Base-by-base conservation (phyloP, 257 asterid species). In the Lycium ferocissimum region DNA sequence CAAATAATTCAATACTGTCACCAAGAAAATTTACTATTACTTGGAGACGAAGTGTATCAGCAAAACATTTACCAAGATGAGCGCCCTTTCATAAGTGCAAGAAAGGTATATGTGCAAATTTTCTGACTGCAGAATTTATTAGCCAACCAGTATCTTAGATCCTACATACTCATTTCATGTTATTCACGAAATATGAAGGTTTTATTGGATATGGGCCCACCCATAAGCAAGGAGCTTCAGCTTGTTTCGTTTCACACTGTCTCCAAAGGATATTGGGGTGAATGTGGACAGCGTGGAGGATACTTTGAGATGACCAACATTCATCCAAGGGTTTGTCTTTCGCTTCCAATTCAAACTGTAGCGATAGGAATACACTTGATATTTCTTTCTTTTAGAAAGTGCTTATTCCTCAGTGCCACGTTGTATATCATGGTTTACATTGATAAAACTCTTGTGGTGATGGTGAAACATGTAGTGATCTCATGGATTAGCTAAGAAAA, bases 261-360 rank as follows among this genome's bases (percentile, higher is more conserved):
- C 85, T 97, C 99, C 6, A 97, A 97, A 87, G 99, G 99, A 86
- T 94, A 92, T 85, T 97, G 88, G 90, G 99, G 99, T 72, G 99
- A 97, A 90, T 97, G 99, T 88, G 99, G 99, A 82, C 99, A 97
- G 83, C 99, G 99, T 69, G 99, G 99, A 53, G 99, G 97, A 63
- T 97, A 97, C 91, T 97, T 97, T 82, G 98, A 97, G 94, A 95
- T 97, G 99, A 95, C 98, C 82, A 95, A 95, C 86, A 88, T 97
- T 86, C 38, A 96, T 89, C 99, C 97, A 22, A 90, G 87, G 99
- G 99, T 97, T 76, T 85, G 93, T 83, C 53, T 17, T 78, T 78
- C 0, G 15, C 43, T 82, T 61, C 81, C 45, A 26, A 56, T 79
- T 71, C 59, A 26, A 38, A 79, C 62, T 65, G 79, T 71, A 57